These are phyloP conservation scores for Triadica sebifera DNA, from an alignment of 345 rosid species.

Conservation along the genomic window DNA sequence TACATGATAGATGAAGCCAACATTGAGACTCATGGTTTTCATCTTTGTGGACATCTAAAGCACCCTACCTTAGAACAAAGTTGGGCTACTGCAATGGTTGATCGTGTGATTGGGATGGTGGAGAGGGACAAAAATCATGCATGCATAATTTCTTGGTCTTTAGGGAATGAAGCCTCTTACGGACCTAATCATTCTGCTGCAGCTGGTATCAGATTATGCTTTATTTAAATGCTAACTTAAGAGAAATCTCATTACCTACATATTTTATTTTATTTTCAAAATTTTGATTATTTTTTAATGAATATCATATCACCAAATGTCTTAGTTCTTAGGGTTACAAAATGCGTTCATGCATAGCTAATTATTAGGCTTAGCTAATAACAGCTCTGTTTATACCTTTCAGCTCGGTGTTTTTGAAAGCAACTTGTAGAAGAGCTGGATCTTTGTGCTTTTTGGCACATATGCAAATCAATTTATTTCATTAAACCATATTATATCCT, in stretches of 20 bases:
- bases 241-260: background rate
- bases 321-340: background rate
- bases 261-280: background rate
- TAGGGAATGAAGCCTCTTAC: conserved; percentile 91
- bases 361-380: background rate
- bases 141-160: conserved; percentile 88
- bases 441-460: no score
- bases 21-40: conserved; percentile 96
- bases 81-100: conserved; percentile 95
- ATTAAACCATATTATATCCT: no score
- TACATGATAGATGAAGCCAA: conserved; percentile 99
- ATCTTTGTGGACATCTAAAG: conserved; percentile 69
- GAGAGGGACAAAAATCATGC: conserved; percentile 97
- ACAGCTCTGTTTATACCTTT: background rate
- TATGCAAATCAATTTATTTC: no score
- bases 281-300: background rate
- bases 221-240: conserved; percentile 3
- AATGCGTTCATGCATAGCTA: background rate
- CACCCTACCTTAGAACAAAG: conserved; percentile 81
- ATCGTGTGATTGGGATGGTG: conserved; percentile 95
- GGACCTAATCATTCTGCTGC: conserved; percentile 98
- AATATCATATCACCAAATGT: conserved; percentile 1
- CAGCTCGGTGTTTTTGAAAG: background rate
- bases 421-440: background rate
- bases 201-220: conserved; percentile 58